These are phyloP conservation scores for Pyrenophora teres DNA, from an alignment of 2,329 filamentous ascomycete species.

Conservation along the genomic window DNA sequence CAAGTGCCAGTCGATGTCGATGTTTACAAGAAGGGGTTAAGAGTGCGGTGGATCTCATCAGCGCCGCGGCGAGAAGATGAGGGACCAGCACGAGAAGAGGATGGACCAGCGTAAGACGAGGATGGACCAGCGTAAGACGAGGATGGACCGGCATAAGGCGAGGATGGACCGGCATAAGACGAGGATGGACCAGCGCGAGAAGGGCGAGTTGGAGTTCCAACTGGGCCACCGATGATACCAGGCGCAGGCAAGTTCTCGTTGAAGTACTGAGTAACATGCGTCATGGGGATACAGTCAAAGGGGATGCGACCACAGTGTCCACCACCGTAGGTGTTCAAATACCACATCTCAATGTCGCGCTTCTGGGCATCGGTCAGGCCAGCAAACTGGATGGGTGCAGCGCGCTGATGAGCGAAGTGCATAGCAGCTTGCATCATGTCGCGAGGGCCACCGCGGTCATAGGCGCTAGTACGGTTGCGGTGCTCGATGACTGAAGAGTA, in stretches of 20 bases:
- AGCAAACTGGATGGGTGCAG: slow-evolving; percentile 12
- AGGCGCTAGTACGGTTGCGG: slow-evolving; percentile 75
- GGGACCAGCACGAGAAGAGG: slow-evolving; percentile 3
- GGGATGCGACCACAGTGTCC: slow-evolving; percentile 26
- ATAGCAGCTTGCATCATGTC: slow-evolving; percentile 35
- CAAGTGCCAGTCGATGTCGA: neutral
- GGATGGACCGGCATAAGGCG: too few species aligned
- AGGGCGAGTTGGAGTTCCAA: slow-evolving; percentile 18
- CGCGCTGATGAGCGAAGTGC: slow-evolving; percentile 23
- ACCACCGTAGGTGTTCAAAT: slow-evolving; percentile 25
- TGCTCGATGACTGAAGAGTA: slow-evolving; percentile 76
- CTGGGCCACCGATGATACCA: slow-evolving; percentile 32
- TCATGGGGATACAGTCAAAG: slow-evolving; percentile 37
- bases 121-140: too few species aligned
- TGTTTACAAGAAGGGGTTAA: slow-evolving; percentile 19
- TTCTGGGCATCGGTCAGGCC: slow-evolving; percentile 27
- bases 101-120: too few species aligned
- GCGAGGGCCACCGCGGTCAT: slow-evolving; percentile 73
- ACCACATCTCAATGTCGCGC: slow-evolving; percentile 32
- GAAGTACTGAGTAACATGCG: slow-evolving; percentile 27
- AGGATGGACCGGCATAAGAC: too few species aligned
- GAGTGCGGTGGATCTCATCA: slow-evolving; percentile 3
- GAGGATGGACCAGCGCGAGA: slow-evolving; percentile 12
- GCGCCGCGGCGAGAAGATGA: slow-evolving; percentile 7
- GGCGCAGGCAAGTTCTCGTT: slow-evolving; percentile 14